Evolutionary conservation across 352 stramenopile species (phyloP), one percentile per base, ranked within the genome.

Genomic region (Pythium angustatum): DNA sequence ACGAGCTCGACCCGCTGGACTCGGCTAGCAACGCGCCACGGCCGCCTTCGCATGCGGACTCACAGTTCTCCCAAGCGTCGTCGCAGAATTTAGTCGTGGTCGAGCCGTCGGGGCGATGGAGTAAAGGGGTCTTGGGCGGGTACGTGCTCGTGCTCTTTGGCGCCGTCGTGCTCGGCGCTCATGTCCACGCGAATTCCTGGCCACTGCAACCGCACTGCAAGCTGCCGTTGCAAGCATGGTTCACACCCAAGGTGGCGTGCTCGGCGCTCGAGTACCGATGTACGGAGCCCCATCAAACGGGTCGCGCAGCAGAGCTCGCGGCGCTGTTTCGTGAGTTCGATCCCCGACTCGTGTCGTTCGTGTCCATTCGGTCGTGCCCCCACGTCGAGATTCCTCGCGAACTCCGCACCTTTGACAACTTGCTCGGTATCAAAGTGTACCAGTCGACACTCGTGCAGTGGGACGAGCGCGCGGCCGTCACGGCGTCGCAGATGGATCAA

Each of bases 211-310:
- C 33, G 3, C 45, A 77, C 30, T 83, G 73, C 14, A 58, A 34
- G 1, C 64, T 85, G 50, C 76, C 81, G 34, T 56, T 79, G 0
- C 68, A 68, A 10, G 72, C 79, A 2, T 88, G 79, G 76, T 59
- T 58, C 17, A 65, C 62, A 0, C 40, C 51, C 12, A 58, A 73
- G 12, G 57, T 74, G 7, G 68, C 70, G 2, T 88, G 79, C 21
- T 73, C 68, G 11, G 72, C 82, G 19, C 40, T 88, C n/a, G 40
- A 70, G 15, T 64, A 82, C 4, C 65, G 76, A 24, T 86, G 77
- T 28, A 11, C n/a, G 11, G 19, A 50, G 0, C 12, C n/a, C 0
- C 10, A 41, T 11, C 56, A 60, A 33, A 28, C 50, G 5, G 65
- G 64, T n/a, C 22, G 34, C 6, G 55, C 9, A n/a, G 47, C 15